Evolutionary conservation across 768 basidiomycete genomes (phyloP), one percentile per base, ranked within the genome.

Genomic region (Termitomyces sp.): DNA sequence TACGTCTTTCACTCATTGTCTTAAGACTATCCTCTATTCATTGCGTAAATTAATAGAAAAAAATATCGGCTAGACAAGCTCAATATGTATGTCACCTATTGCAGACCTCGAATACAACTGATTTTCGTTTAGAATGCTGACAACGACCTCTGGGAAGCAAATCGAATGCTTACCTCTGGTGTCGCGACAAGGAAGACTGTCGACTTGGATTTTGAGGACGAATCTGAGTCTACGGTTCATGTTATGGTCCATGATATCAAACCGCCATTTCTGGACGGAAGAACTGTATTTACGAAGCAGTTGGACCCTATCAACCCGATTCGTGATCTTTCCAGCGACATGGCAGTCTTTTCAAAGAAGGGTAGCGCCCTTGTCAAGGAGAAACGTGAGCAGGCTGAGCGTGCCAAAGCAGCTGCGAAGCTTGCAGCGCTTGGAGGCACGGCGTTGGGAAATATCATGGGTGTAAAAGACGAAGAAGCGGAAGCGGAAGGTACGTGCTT

Each of bases 131-230:
- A 95, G 92, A 98, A 98, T 65, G 93, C 93, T 24, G 97, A 99
- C 71, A 98, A 97, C 65, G 97, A 99, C 66, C 76, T 96, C 12
- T 99, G 97, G 97, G 97, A 99, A 76, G 91, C 91, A 8, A 98
- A 98, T 68, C 91, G 96, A 67, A 95, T 99, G 90, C 78, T 93
- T 10, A 93, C 92, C 0, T 98, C 97, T 3, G 97, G 97, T 66
- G 89, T 98, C 20, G 91, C 92, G 1, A 92, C 91, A 9, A 87
- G 91, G 34, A 90, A 85, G 63, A 78, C 84, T 4, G 81, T 99
- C 48, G 94, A 99, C 68, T 79, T 95, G 24, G 95, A 98, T 66
- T 94, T 98, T 64, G 93, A 96, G 65, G 96, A 98, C 67, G 97
- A 98, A 65, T 87, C 90, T 0, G 94, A 96, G 67, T 94, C 94